These are phyloP conservation scores for Ramaria sp. DNA, from an alignment of 768 basidiomycete species.

Conservation along the genomic window DNA sequence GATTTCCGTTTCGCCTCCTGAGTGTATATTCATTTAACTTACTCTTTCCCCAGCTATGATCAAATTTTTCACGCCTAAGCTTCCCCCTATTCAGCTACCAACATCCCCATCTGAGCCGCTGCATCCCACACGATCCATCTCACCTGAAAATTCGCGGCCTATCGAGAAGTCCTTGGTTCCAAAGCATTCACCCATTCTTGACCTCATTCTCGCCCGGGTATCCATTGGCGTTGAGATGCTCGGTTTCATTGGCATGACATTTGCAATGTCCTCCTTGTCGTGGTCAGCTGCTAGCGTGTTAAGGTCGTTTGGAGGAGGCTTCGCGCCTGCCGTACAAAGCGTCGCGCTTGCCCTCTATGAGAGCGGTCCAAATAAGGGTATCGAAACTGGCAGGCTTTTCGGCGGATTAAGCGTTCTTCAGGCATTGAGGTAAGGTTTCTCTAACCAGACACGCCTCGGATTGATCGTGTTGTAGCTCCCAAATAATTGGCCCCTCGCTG, in stretches of 20 bases:
- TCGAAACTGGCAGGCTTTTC: constrained; percentile 65
- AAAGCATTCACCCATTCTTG: constrained; percentile 41
- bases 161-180: constrained; percentile 7
- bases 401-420: constrained; percentile 71
- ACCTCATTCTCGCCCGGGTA: constrained; percentile 54
- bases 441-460: neutral
- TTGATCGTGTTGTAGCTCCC: constrained; percentile 31
- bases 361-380: constrained; percentile 32
- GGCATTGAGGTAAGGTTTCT: constrained; percentile 39
- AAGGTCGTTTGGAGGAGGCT: constrained; percentile 50
- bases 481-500: constrained; percentile 60
- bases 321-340: constrained; percentile 57
- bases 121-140: constrained; percentile 1
- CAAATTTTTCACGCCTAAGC: constrained; percentile 38
- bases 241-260: constrained; percentile 38
- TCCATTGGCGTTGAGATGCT: constrained; percentile 50
- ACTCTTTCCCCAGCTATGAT: constrained; percentile 36
- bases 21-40: neutral
- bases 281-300: constrained; percentile 45
- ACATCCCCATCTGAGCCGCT: constrained; percentile 14
- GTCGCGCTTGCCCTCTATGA: constrained; percentile 60
- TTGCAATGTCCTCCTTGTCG: constrained; percentile 32
- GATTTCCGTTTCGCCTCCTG: constrained; percentile 14
- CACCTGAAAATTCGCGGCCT: constrained; percentile 4
- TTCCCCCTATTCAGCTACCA: constrained; percentile 16